These are phyloP conservation scores for Sclerotinia subarctica DNA, from an alignment of 2,329 filamentous ascomycete genomes.

Conservation along the genomic window DNA sequence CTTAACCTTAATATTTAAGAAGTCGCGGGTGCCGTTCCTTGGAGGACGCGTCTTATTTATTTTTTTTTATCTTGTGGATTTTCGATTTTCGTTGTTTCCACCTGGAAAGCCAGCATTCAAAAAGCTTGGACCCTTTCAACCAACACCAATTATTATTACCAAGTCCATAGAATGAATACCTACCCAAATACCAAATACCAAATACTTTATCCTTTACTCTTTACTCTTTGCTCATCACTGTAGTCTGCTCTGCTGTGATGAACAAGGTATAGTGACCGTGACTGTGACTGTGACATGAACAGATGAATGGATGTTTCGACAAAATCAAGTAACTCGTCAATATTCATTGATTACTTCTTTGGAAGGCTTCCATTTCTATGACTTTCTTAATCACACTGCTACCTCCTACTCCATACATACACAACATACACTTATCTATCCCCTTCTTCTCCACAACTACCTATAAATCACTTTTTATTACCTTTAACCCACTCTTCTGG, in stretches of 20 bases:
- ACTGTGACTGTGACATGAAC: background rate
- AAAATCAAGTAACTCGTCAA: background rate
- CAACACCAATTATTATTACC: too few species aligned
- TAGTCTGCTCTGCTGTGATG: background rate
- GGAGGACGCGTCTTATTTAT: background rate
- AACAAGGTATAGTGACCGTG: background rate
- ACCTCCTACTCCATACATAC: too few species aligned
- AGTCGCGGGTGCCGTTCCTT: conserved; percentile 6
- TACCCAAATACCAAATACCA: too few species aligned
- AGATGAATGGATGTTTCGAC: background rate
- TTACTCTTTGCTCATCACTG: too few species aligned
- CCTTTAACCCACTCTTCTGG: background rate
- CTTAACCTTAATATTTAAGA: background rate
- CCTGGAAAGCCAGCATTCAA: background rate
- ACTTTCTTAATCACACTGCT: background rate
- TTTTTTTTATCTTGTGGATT: too few species aligned
- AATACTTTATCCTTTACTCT: too few species aligned
- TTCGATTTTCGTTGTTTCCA: conserved; percentile 2
- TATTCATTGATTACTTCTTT: background rate
- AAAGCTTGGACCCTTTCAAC: conserved; percentile 4
- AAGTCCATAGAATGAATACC: too few species aligned
- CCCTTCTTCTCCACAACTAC: background rate
- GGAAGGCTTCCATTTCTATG: background rate
- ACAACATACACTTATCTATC: background rate
- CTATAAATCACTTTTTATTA: background rate